These are phyloP conservation scores for Trichoderma brevicompactum DNA, from an alignment of 2,329 filamentous ascomycete species.

Conservation along the genomic window DNA sequence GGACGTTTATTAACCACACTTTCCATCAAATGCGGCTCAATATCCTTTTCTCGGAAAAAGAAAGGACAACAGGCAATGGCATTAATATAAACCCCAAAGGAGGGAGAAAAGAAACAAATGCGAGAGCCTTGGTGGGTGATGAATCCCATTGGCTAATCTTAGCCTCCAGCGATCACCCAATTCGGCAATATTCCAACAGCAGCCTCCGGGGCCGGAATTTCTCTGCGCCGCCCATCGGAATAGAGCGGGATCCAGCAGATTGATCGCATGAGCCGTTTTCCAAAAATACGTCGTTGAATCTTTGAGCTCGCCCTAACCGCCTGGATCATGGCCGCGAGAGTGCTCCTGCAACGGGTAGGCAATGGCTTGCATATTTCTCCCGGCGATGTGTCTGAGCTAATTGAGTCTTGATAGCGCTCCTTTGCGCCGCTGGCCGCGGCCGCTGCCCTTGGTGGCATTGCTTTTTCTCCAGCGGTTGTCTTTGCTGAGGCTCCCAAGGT, in stretches of 20 bases:
- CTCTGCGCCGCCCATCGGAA: conserved; percentile 20
- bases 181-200: conserved; percentile 1
- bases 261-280: conserved; percentile 29
- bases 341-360: conserved; percentile 61
- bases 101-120: too few species aligned
- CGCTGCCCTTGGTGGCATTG: conserved; percentile 51
- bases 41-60: too few species aligned
- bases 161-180: background rate
- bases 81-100: too few species aligned
- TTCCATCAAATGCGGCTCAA: too few species aligned
- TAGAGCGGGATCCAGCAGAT: conserved; percentile 24
- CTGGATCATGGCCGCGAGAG: conserved; percentile 62
- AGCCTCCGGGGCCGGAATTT: conserved; percentile 26
- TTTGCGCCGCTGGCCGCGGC: conserved; percentile 59
- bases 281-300: conserved; percentile 33
- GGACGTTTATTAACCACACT: too few species aligned
- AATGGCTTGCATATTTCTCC: conserved; percentile 10
- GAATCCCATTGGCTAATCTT: background rate
- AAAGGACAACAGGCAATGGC: too few species aligned
- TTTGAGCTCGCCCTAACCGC: conserved; percentile 49
- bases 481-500: conserved; percentile 58
- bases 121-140: too few species aligned
- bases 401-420: conserved; percentile 49
- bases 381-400: conserved; percentile 37
- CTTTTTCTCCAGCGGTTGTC: conserved; percentile 53